A percentile compares a stretch with the other conserved stretches of the same genome.
These are phyloP conservation scores for Tulasnella sp. DNA, from an alignment of 768 basidiomycete species.

Conservation along the genomic window DNA sequence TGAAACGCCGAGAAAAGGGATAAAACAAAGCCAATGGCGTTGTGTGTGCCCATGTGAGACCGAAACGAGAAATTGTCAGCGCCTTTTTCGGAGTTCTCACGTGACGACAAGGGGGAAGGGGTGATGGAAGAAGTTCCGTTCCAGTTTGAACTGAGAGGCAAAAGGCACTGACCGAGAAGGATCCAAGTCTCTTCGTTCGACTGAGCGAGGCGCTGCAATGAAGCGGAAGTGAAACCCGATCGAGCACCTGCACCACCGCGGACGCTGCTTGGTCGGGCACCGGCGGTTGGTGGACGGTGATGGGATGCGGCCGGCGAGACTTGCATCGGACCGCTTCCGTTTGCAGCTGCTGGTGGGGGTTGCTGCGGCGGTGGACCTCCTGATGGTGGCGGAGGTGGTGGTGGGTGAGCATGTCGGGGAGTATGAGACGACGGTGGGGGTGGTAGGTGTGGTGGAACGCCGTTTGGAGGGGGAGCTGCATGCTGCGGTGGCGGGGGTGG, in stretches of 20 bases:
- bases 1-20: slow-evolving; percentile 3
- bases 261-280: not conserved
- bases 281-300: slow-evolving; percentile 9
- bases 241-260: not conserved
- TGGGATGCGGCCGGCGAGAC: slow-evolving; percentile 35
- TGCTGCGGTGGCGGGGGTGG: not conserved
- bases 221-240: not conserved
- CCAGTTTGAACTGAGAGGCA: not conserved
- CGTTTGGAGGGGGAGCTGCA: slow-evolving; percentile 9
- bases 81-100: not conserved
- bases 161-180: slow-evolving; percentile 63
- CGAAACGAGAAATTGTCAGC: slow-evolving; percentile 18
- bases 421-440: not conserved
- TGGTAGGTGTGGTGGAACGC: not conserved
- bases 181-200: slow-evolving; percentile 97
- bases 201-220: slow-evolving; percentile 70
- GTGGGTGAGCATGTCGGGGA: not conserved
- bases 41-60: not conserved
- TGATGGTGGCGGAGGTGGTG: slow-evolving; percentile 2
- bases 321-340: slow-evolving; percentile 27
- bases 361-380: slow-evolving; percentile 30
- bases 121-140: not conserved
- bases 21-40: not conserved
- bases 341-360: slow-evolving; percentile 34
- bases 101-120: not conserved